A percentile compares a stretch with the other conserved stretches of the same genome.
phyloP scores from a whole-genome alignment of 2,329 filamentous ascomycete species.

The Pyricularia pennisetigena region DNA sequence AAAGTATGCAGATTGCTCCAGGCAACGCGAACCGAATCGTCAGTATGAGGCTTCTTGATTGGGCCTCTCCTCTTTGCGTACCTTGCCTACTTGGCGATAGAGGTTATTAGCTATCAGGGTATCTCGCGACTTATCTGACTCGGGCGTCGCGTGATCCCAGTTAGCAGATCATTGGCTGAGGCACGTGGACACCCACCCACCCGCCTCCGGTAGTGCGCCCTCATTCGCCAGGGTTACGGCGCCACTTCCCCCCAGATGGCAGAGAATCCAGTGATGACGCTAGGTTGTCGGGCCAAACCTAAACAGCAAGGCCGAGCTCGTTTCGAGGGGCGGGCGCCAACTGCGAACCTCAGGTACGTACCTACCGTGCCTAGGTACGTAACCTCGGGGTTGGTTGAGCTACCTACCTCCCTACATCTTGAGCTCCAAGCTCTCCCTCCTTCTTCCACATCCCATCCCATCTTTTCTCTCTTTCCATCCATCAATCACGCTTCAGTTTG shows the following conservation, averaged over 20 bases:
- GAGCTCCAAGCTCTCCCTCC: not conserved
- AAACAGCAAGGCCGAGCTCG: not conserved
- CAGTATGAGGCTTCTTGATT: not conserved
- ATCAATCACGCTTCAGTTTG: not conserved
- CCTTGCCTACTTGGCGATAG: not conserved
- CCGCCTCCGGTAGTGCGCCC: not conserved
- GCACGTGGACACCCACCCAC: not conserved
- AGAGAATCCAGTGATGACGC: not conserved
- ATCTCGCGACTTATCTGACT: not conserved
- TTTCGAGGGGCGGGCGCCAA: not conserved
- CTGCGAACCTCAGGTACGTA: not conserved
- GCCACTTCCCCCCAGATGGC: not conserved
- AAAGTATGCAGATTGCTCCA: not conserved
- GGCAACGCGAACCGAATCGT: not conserved
- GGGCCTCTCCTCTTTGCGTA: not conserved
- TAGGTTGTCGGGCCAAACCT: not conserved
- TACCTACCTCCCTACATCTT: not conserved
- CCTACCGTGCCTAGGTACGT: not conserved
- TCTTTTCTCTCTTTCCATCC: slow-evolving; percentile 4
- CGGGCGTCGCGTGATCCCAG: not conserved
- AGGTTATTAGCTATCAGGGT: not conserved
- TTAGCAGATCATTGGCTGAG: not conserved
- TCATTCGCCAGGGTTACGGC: not conserved
- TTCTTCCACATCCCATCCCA: slow-evolving; percentile 3
- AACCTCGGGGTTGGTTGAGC: not conserved